Conservation (phyloP, 139 green algal genomes). For the Mesotaenium endlicherianum region DNA sequence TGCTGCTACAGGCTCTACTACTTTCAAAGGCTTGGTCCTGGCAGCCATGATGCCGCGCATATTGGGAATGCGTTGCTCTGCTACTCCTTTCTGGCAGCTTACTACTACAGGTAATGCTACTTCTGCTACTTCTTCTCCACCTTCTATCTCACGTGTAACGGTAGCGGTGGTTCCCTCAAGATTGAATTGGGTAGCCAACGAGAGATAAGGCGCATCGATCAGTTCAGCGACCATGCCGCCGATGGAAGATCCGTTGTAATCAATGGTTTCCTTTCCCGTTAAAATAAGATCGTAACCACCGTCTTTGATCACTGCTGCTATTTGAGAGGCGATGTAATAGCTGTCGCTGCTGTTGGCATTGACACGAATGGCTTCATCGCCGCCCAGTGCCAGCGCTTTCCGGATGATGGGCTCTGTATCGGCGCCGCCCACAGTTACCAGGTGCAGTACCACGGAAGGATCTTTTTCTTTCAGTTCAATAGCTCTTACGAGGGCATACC, state of each 20-base stretch:
- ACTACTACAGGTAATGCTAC: neutral
- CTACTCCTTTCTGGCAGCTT: neutral
- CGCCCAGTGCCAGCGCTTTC: conserved; percentile 83
- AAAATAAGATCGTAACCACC: too few relatives aligned
- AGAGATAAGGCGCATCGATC: neutral
- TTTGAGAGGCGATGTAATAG: neutral
- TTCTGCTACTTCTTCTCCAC: neutral
- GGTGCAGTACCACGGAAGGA: too few relatives aligned
- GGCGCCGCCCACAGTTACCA: too few relatives aligned
- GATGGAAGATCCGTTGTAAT: too few relatives aligned
- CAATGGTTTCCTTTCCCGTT: too few relatives aligned
- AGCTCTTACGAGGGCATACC: too few relatives aligned
- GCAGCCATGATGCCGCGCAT: neutral
- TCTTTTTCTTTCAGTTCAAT: too few relatives aligned
- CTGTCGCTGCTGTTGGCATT: neutral
- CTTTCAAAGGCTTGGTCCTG: neutral
- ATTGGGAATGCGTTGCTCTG: neutral
- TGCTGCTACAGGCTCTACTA: neutral
- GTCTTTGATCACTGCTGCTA: too few relatives aligned
- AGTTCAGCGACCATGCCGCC: neutral
- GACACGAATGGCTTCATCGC: conserved; percentile 79
- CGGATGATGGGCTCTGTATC: conserved; percentile 72
- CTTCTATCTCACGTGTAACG: neutral
- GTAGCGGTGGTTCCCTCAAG: neutral
- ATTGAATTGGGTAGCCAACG: neutral